Evolutionary conservation across 768 basidiomycete genomes (phyloP), one percentile per base, ranked within the genome.

Genomic region (Leccinum variicolor): DNA sequence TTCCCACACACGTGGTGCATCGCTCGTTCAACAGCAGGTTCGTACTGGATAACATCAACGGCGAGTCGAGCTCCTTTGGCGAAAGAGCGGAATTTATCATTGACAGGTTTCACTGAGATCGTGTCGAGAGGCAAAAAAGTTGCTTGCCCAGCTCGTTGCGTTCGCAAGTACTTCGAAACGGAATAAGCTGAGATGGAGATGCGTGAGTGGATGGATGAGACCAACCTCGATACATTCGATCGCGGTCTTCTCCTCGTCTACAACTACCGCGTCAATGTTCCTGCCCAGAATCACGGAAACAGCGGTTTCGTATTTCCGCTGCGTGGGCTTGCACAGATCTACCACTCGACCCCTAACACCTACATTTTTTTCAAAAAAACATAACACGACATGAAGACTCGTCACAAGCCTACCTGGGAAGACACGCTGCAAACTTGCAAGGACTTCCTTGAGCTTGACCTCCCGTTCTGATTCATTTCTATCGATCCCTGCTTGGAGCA

Each of bases 41-140:
- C 89, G 64, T 85, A 85, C 59, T 89, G 82, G 54, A 95, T 89
- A 21, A 93, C 85, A 64, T 95, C 92, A 26, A 94, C 87, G 6
- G 92, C 93, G 7, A 94, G 77, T 46, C 92, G 77, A 4, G 91
- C 90, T 0, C 91, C 92, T 64, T 93, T 92, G 3, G 89, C 92
- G 67, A 95, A 92, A 6, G 89, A 87, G 23, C 97, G 87, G 74
- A 91, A 94, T 71, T 94, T 94, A 75, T 98, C 97, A 62, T 94
- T 94, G 61, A 94, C 80, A 2, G 94, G 87, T 71, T 96, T 98
- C 33, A 89, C 89, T 68, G 94, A 92, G 63, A 98, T 96, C 9
- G 94, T 95, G 71, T 98, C 96, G n/a, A 99, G 86, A 0, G 97
- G 97, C 48, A 99, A 90, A 76, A 98, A 98, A 0, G 97, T 99